Percentiles rank a stretch among this genome's conserved stretches.
Conservation (phyloP, 192 early-diverging fungal species). For the Jimgerdemannia flammicorona region DNA sequence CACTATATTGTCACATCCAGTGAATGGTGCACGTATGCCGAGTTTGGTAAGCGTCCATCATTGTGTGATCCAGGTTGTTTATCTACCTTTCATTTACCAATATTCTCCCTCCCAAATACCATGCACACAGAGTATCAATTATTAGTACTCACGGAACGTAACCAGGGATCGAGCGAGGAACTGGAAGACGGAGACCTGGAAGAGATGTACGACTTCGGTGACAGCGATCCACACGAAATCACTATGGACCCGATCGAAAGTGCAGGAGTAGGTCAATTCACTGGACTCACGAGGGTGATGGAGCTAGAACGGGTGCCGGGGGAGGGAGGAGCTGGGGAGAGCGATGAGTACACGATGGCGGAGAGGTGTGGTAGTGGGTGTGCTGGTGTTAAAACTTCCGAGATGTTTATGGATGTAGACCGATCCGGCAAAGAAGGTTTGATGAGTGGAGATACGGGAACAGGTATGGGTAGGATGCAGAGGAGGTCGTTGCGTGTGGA, state of each 20-base stretch:
- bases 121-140: neutral
- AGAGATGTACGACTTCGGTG: neutral
- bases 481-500: neutral
- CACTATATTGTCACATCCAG: neutral
- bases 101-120: neutral
- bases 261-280: neutral
- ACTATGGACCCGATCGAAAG: neutral
- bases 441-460: neutral
- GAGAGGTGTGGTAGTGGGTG: neutral
- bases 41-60: neutral
- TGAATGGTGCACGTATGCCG: neutral
- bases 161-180: neutral
- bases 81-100: neutral
- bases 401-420: neutral
- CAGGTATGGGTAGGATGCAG: neutral
- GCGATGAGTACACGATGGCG: neutral
- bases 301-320: neutral
- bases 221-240: neutral
- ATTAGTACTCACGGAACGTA: neutral
- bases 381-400: neutral
- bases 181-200: neutral
- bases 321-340: neutral
- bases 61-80: neutral
- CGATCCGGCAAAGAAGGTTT: too few species aligned
- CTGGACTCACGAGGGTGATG: neutral